Evolutionary conservation across 768 basidiomycete species (phyloP).

Genomic region (Boletus rubescentipes): DNA sequence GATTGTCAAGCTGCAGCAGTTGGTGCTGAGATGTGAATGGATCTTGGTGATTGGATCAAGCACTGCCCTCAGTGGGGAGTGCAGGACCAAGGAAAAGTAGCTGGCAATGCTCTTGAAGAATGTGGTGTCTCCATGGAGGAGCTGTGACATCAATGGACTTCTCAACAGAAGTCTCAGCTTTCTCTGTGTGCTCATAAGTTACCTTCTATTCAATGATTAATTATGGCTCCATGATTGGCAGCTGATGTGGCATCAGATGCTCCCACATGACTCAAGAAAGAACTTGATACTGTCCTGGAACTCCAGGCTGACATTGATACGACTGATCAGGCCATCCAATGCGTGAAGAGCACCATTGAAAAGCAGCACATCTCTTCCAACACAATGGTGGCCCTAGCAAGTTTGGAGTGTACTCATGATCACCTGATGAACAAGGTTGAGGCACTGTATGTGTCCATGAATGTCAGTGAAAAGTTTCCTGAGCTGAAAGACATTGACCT

Average conservation of each 20-base stretch:
- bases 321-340: no score
- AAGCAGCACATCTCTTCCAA: neutral
- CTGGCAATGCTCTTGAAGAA: constrained; percentile 13
- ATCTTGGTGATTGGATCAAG: constrained; percentile 32
- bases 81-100: constrained; percentile 6
- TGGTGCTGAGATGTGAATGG: neutral
- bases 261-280: neutral
- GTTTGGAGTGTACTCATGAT: neutral
- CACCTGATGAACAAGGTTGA: neutral
- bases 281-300: no score
- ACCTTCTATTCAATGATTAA: no score
- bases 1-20: constrained; percentile 28
- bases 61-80: constrained; percentile 19
- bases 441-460: neutral
- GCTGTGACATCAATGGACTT: constrained; percentile 35
- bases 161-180: neutral
- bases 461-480: neutral
- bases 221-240: no score
- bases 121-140: constrained; percentile 17
- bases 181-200: neutral
- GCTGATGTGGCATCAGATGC: no score
- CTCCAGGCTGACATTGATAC: no score
- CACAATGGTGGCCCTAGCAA: neutral
- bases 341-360: no score
- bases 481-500: neutral